Evolutionary conservation across 23 red algal genomes (phyloP).

Genomic region (Gracilaria vermiculophylla): DNA sequence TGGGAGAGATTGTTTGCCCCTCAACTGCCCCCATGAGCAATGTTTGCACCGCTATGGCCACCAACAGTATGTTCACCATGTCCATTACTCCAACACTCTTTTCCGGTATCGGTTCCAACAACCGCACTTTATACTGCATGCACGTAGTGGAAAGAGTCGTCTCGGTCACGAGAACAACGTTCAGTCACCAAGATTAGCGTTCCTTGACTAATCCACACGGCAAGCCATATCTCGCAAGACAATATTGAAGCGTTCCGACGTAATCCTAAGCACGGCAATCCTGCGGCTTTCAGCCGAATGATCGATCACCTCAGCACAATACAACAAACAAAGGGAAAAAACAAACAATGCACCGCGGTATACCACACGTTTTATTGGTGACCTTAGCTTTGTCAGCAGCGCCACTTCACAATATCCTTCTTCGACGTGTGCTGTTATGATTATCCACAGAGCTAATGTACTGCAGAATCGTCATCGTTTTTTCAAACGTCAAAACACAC

Average conservation of each 20-base stretch:
- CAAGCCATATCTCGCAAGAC: no score
- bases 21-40: background rate
- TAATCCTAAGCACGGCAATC: background rate
- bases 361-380: background rate
- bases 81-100: background rate
- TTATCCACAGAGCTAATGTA: background rate
- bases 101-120: background rate
- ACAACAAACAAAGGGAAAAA: conserved; percentile 1
- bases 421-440: background rate
- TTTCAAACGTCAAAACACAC: background rate
- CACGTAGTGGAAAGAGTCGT: no score
- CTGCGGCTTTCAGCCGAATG: background rate
- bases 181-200: no score
- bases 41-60: background rate
- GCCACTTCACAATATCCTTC: background rate
- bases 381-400: background rate
- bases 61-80: background rate
- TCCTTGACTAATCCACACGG: no score
- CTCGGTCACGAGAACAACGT: no score
- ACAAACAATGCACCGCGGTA: background rate
- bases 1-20: conserved; percentile 10
- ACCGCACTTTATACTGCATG: background rate
- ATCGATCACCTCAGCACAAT: background rate
- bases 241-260: no score
- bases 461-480: background rate